Evolutionary conservation across 2,329 filamentous ascomycete genomes (phyloP), one percentile per base, ranked within the genome.

Genomic region (Ophiostoma pallidulum): DNA sequence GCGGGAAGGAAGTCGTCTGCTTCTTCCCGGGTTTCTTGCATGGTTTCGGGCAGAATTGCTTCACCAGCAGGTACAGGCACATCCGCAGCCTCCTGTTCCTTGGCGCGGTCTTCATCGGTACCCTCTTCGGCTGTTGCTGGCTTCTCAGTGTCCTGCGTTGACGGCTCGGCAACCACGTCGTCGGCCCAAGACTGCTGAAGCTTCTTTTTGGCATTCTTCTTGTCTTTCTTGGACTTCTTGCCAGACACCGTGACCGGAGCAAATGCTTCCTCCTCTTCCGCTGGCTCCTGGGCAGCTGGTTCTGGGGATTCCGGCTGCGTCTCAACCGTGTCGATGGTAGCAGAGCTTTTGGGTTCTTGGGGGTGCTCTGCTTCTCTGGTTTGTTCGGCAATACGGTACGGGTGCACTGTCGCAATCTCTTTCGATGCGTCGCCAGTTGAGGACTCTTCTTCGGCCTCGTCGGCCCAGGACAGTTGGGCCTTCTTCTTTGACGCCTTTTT

Each of bases 141-240:
- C 10, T 28, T 10, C 10, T 10, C 24, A 28, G 24, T 5, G 6
- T 28, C 24, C 31, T 33, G 8, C 31, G 9, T 16, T 33, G 31
- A 6, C 7, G 31, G 3, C 31, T 14, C 31, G 13, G 9, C 28
- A 13, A 9, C 31, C 31, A 14, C 9, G 18, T 41, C 35, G 18
- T 41, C 38, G 14, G 22, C 6, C 9, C 26, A 36, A 14, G 20
- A 36, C 48, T 57, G 39, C 48, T 50, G 32, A 14, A 57, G 60
- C 33, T 60, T 53, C 40, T 62, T 64, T 53, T 64, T 62, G 9
- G 59, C 58, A 14, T 20, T 10, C 19, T 38, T 24, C 20, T 38
- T 38, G 18, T 38, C 36, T 19, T 38, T 38, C 36, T 38, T 38
- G 9, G 19, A 13, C 12, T 38, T 4, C 36, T 24, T 38, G 18